Conservation (phyloP, 2,329 filamentous ascomycete species). For the Clarireedia paspali region DNA sequence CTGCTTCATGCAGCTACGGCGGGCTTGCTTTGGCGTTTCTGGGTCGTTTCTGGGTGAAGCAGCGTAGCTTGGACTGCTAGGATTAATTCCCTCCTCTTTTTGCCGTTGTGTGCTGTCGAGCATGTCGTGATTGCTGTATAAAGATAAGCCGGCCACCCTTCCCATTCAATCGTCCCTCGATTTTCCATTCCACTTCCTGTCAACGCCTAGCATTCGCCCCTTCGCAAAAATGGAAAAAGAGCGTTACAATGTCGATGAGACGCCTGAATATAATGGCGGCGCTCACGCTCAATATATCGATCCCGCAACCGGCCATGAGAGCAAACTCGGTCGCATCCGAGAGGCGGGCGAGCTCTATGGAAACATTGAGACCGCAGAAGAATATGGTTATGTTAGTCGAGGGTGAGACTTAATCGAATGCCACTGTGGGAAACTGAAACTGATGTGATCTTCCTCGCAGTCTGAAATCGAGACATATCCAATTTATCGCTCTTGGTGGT, state of each 20-base stretch:
- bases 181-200: neutral
- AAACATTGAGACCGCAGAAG: constrained; percentile 40
- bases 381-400: constrained; percentile 43
- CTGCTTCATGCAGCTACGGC: constrained; percentile 4
- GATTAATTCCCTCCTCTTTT: constrained; percentile 1
- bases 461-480: constrained; percentile 42
- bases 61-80: neutral
- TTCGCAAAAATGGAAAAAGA: constrained; percentile 23
- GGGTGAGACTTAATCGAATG: constrained; percentile 30
- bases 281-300: constrained; percentile 18
- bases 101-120: neutral
- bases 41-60: neutral
- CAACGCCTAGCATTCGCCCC: neutral
- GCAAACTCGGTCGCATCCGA: constrained; percentile 28
- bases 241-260: constrained; percentile 17
- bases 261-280: constrained; percentile 14
- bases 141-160: neutral
- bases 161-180: neutral
- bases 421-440: neutral
- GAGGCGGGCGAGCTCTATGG: constrained; percentile 47
- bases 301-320: constrained; percentile 18
- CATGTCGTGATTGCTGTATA: neutral
- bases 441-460: constrained; percentile 9
- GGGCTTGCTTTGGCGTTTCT: neutral
- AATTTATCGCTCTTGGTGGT: constrained; percentile 52